Percentiles rank a stretch among this genome's conserved stretches.
Evolutionary conservation across 2,329 filamentous ascomycete genomes (phyloP).

Genomic region (Geosmithia morbida): DNA sequence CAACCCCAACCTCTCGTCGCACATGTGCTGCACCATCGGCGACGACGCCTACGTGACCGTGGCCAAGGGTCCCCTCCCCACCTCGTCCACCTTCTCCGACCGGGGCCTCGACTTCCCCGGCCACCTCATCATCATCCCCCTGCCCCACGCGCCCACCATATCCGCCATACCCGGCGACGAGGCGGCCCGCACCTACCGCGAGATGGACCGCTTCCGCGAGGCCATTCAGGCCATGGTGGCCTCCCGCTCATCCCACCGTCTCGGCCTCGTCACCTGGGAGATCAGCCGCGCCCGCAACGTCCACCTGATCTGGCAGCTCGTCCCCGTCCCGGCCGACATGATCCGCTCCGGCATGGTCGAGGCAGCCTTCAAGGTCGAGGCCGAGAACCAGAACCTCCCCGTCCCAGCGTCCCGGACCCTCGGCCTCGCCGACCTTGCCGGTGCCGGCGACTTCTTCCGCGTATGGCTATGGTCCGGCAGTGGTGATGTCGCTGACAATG

Average conservation of each 20-base stretch:
- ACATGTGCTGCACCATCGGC: slow-evolving; percentile 83
- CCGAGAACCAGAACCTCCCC: slow-evolving; percentile 54
- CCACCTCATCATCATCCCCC: slow-evolving; percentile 83
- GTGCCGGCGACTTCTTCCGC: slow-evolving; percentile 56
- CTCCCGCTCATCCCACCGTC: slow-evolving; percentile 34
- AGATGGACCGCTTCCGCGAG: slow-evolving; percentile 73
- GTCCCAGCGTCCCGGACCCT: slow-evolving; percentile 32
- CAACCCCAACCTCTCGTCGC: slow-evolving; percentile 67
- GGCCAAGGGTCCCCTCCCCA: slow-evolving; percentile 78
- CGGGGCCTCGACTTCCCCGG: slow-evolving; percentile 60
- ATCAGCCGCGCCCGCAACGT: slow-evolving; percentile 71
- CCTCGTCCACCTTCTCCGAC: slow-evolving; percentile 47
- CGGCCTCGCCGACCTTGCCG: slow-evolving; percentile 32
- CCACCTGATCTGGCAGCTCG: slow-evolving; percentile 87
- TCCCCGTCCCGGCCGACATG: slow-evolving; percentile 58
- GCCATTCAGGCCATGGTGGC: slow-evolving; percentile 68
- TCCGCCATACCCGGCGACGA: slow-evolving; percentile 43
- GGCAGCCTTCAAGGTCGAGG: slow-evolving; percentile 77
- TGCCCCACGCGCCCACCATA: slow-evolving; percentile 68
- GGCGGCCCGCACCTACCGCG: slow-evolving; percentile 48
- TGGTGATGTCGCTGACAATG: slow-evolving; percentile 17
- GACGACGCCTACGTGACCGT: slow-evolving; percentile 80
- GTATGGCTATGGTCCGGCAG: slow-evolving; percentile 63
- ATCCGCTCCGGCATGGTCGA: slow-evolving; percentile 65
- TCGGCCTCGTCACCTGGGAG: slow-evolving; percentile 85